Evolutionary conservation across 805 yeast genomes (phyloP), one percentile per base, ranked within the genome.

Genomic region (Hemisphaericaspora nanyangensis): DNA sequence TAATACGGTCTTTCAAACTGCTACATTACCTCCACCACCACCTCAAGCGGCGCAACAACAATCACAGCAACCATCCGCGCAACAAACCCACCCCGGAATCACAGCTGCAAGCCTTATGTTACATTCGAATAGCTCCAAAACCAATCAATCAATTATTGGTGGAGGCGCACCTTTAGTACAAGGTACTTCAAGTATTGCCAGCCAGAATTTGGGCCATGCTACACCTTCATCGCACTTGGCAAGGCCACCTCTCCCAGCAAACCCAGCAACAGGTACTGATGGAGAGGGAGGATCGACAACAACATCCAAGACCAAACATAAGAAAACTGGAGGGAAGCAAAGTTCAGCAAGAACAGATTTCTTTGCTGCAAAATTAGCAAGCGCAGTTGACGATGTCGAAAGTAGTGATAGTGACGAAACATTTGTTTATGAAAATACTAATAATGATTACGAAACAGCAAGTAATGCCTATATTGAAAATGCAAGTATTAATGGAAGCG

Each of bases 311-410:
- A 47, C 42, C 29, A 58, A 54, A 35, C 50, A 44, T 22, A 65
- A 61, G 45, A 57, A 57, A 26, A 52, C 56, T 10, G 51, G 66
- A 10, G 51, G 66, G 10, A 67, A 74, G 37, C 79, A 76, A 44
- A 76, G 72, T 46, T 76, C 87, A 3, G 80, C 95, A 6, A 76
- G 89, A 54, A 93, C 96, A 0, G 98, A 90, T 54, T 79, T 88
- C 44, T 93, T 93, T 60, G 98, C 97, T 7, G 97, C 98, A 0
- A 85, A 84, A 50, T 70, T 93, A 44, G 98, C 96, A 7, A 82
- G 88, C 40, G 98, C 98, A 1, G 95, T 91, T 4, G 95, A 85
- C 46, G 96, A 88, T 50, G 90, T 79, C 31, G 87, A 85, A 44
- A 79, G 85, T 29, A 82, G 90, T 25, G 97, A 90, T 57, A 80